phyloP scores from a whole-genome alignment of 768 basidiomycete genomes.

The Macrocybe gigantea region DNA sequence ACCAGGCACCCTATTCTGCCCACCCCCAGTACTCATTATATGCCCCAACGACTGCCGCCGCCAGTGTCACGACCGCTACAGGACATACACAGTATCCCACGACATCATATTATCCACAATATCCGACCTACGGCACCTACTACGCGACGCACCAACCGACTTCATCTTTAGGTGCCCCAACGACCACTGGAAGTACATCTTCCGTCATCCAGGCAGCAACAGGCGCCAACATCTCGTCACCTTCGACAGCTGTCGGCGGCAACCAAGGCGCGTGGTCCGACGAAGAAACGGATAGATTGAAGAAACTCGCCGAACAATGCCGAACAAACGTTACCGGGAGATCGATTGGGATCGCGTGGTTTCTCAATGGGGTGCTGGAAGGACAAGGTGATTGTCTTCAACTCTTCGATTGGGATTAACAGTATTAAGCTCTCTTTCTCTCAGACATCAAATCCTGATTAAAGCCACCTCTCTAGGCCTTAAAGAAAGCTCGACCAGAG shows the following conservation, averaged over 20 bases:
- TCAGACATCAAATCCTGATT: constrained; percentile 76
- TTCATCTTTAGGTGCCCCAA: constrained; percentile 10
- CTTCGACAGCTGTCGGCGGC: constrained; percentile 25
- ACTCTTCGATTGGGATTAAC: not conserved
- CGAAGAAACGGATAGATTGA: constrained; percentile 67
- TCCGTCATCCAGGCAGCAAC: constrained; percentile 16
- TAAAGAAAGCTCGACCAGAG: constrained; percentile 54
- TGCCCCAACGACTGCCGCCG: constrained; percentile 3
- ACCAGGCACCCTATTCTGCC: constrained; percentile 35
- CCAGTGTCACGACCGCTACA: not conserved
- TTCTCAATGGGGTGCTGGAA: constrained; percentile 64
- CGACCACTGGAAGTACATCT: constrained; percentile 12
- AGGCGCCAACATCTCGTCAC: constrained; percentile 16
- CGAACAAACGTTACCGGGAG: constrained; percentile 44
- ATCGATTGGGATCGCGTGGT: constrained; percentile 81
- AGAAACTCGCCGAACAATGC: constrained; percentile 64
- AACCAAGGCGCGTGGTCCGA: constrained; percentile 77
- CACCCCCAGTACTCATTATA: constrained; percentile 41
- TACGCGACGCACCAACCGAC: constrained; percentile 8
- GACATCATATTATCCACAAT: constrained; percentile 10
- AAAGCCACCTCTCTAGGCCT: constrained; percentile 76
- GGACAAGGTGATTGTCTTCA: constrained; percentile 53
- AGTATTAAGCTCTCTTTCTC: not conserved
- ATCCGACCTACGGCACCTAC: not conserved
- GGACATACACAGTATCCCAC: not conserved